Percentiles rank a stretch among this genome's conserved stretches.
These are phyloP conservation scores for Lantana camara DNA, from an alignment of 257 asterid species.

Conservation along the genomic window DNA sequence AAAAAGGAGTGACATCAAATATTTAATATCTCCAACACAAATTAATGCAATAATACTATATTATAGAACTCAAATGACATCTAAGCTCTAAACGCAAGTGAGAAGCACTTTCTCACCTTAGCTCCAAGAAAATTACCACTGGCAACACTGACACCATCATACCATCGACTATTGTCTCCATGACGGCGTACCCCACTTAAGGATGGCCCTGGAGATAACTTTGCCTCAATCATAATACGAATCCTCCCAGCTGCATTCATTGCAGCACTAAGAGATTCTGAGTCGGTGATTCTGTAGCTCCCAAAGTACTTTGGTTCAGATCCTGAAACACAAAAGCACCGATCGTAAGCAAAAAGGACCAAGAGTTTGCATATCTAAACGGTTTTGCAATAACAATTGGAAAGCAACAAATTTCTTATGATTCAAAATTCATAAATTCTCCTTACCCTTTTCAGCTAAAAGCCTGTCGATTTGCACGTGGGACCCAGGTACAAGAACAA, in stretches of 20 bases:
- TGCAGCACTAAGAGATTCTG: slow-evolving; percentile 87
- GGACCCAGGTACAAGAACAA: slow-evolving; percentile 95
- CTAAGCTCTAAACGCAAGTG: background rate
- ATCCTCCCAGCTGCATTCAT: slow-evolving; percentile 88
- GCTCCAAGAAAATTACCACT: slow-evolving; percentile 92
- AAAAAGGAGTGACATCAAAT: too few species aligned
- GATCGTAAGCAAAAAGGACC: background rate
- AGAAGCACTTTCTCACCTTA: slow-evolving; percentile 61
- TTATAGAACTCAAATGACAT: background rate
- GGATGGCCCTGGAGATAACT: slow-evolving; percentile 95
- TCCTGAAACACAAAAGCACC: slow-evolving; percentile 48
- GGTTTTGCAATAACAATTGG: background rate
- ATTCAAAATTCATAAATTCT: slow-evolving; percentile 1
- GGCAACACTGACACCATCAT: slow-evolving; percentile 79
- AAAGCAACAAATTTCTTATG: background rate
- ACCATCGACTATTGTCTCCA: slow-evolving; percentile 80
- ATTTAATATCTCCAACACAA: background rate
- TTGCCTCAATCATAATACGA: slow-evolving; percentile 79
- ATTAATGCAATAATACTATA: background rate
- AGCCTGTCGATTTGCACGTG: slow-evolving; percentile 90
- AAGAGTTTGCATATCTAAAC: slow-evolving; percentile 1
- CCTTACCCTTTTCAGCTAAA: slow-evolving; percentile 71
- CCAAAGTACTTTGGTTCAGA: slow-evolving; percentile 84
- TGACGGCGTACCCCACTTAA: slow-evolving; percentile 82
- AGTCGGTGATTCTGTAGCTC: slow-evolving; percentile 88